phyloP scores from a whole-genome alignment of 176 grass and related monocot genomes.

The Oryza longistaminata region DNA sequence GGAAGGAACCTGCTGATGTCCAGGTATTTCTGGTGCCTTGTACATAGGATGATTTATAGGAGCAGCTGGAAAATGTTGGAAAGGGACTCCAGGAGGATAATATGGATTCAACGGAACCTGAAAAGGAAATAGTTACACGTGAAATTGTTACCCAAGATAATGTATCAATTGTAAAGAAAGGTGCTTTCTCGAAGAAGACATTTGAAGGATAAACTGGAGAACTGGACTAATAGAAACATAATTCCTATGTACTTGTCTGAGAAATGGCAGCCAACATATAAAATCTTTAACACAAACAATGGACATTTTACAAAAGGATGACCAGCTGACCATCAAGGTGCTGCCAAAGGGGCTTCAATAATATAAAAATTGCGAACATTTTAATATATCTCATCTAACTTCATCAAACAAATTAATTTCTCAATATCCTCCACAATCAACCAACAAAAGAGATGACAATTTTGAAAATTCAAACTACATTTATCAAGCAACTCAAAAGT shows the following conservation, averaged over 20 bases:
- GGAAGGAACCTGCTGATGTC: constrained; percentile 46
- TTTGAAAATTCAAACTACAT: constrained; percentile 34
- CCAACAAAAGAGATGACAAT: constrained; percentile 18
- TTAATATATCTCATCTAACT: constrained; percentile 33
- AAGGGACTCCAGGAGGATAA: constrained; percentile 45
- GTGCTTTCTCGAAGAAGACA: not conserved
- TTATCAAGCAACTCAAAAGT: constrained; percentile 3
- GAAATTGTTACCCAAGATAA: constrained; percentile 25
- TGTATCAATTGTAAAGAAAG: not conserved
- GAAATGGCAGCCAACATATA: not conserved
- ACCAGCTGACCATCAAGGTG: not conserved
- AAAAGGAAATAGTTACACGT: constrained; percentile 35
- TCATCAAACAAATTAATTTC: constrained; percentile 35
- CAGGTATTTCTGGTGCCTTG: constrained; percentile 41
- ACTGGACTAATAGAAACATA: not conserved
- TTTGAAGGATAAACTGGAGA: not conserved
- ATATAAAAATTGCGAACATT: constrained; percentile 32
- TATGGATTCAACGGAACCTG: constrained; percentile 72
- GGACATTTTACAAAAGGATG: not conserved
- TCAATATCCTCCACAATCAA: constrained; percentile 34
- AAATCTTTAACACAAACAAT: not conserved
- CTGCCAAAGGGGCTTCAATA: constrained; percentile 4
- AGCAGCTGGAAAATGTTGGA: constrained; percentile 61
- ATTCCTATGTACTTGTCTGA: not conserved
- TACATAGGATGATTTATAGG: constrained; percentile 55